phyloP scores from a whole-genome alignment of 352 stramenopile genomes.

The Phytophthora pseudosyringae region DNA sequence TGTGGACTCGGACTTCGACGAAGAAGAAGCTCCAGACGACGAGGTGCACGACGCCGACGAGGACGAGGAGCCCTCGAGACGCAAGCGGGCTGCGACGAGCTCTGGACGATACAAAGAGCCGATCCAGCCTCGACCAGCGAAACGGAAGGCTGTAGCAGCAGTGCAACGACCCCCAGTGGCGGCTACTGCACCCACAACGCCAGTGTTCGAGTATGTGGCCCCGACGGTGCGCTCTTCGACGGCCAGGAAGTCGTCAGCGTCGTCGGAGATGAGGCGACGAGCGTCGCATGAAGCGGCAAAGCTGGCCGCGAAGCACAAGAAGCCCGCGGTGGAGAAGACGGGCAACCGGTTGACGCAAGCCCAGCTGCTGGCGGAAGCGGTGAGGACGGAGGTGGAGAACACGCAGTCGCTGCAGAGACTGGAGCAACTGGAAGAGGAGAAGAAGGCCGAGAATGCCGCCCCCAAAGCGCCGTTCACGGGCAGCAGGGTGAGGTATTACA shows the following conservation, averaged over 20 bases:
- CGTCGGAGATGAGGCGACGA: slow-evolving; percentile 62
- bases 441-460: slow-evolving; percentile 66
- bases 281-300: slow-evolving; percentile 63
- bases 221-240: slow-evolving; percentile 68
- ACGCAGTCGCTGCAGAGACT: slow-evolving; percentile 77
- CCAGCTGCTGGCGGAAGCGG: slow-evolving; percentile 73
- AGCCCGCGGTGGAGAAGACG: slow-evolving; percentile 40
- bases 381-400: slow-evolving; percentile 83
- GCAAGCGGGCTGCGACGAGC: slow-evolving; percentile 35
- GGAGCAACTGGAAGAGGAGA: slow-evolving; percentile 86
- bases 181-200: slow-evolving; percentile 6
- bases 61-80: slow-evolving; percentile 42
- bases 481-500: slow-evolving; percentile 76
- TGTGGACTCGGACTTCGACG: slow-evolving; percentile 90
- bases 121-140: slow-evolving; percentile 28
- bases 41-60: slow-evolving; percentile 75
- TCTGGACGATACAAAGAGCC: slow-evolving; percentile 45
- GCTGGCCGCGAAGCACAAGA: slow-evolving; percentile 40
- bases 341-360: slow-evolving; percentile 70
- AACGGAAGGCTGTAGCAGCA: slow-evolving; percentile 12
- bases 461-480: slow-evolving; percentile 78
- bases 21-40: slow-evolving; percentile 81
- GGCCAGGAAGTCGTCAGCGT: slow-evolving; percentile 62
- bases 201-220: slow-evolving; percentile 30
- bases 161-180: slow-evolving; percentile 4